Evolutionary conservation across 805 yeast species (phyloP).

Genomic region (Metschnikowia bowlesiae): DNA sequence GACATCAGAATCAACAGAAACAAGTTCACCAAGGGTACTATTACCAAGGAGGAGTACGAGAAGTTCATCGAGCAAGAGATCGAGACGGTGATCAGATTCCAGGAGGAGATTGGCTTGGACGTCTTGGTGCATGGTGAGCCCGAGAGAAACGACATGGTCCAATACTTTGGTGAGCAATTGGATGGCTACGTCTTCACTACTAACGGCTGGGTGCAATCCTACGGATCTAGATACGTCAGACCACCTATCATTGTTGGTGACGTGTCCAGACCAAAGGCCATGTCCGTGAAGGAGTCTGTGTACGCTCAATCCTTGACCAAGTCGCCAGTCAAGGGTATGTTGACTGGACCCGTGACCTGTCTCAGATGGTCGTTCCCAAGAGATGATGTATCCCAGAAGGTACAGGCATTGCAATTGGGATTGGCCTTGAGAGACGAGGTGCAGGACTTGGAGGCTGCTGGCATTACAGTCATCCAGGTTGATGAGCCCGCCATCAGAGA

Average conservation of each 20-base stretch:
- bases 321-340: constrained; percentile 99
- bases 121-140: constrained; percentile 99
- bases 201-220: constrained; percentile 99
- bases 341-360: constrained; percentile 99
- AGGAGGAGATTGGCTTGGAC: constrained; percentile 97
- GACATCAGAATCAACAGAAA: constrained; percentile 98
- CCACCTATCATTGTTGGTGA: constrained; percentile 99
- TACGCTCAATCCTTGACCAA: constrained; percentile 95
- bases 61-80: constrained; percentile 95
- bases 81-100: constrained; percentile 94
- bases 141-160: constrained; percentile 99
- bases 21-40: constrained; percentile 95
- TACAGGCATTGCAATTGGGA: constrained; percentile 95
- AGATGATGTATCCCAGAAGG: constrained; percentile 90
- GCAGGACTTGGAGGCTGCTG: constrained; percentile 95
- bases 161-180: constrained; percentile 98
- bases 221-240: constrained; percentile 99
- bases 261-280: constrained; percentile 95
- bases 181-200: constrained; percentile 98
- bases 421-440: constrained; percentile 98
- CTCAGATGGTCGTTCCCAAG: constrained; percentile 99
- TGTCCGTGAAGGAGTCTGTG: constrained; percentile 98
- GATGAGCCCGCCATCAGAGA: constrained; percentile 99
- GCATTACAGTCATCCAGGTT: constrained; percentile 96
- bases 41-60: constrained; percentile 93